phyloP scores from a whole-genome alignment of 73 alveolate species.

The Paramecium sexaurelia region DNA sequence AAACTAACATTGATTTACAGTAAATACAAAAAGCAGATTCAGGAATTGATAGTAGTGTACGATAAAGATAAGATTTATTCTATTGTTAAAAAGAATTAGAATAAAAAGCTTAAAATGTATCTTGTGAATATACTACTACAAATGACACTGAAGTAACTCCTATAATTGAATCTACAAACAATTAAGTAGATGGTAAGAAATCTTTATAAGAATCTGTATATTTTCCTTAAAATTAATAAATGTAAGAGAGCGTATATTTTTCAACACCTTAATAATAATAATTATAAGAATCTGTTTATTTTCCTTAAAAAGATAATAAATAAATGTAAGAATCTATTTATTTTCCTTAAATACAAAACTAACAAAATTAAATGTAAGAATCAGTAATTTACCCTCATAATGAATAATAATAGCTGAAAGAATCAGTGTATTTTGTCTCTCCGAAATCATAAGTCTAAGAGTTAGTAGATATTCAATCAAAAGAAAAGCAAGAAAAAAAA shows the following conservation, averaged over 20 bases:
- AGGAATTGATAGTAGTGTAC: background rate
- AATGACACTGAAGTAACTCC: background rate
- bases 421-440: background rate
- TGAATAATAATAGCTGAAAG: background rate
- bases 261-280: background rate
- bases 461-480: background rate
- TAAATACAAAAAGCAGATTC: background rate
- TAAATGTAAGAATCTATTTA: background rate
- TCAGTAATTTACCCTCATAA: background rate
- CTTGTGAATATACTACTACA: background rate
- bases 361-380: slow-evolving; percentile 18
- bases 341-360: background rate
- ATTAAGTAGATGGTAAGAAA: background rate
- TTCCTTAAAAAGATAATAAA: background rate
- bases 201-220: background rate
- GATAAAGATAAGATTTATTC: background rate
- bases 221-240: background rate
- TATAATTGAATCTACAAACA: background rate
- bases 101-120: background rate
- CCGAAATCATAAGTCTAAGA: background rate
- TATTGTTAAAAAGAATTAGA: background rate
- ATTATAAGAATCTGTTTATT: background rate
- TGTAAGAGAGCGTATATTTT: background rate
- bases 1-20: background rate
- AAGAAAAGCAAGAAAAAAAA: background rate